Percentiles rank a stretch among this genome's conserved stretches.
These are phyloP conservation scores for Podospora fimiseda DNA, from an alignment of 495 filamentous ascomycete genomes.

Conservation along the genomic window DNA sequence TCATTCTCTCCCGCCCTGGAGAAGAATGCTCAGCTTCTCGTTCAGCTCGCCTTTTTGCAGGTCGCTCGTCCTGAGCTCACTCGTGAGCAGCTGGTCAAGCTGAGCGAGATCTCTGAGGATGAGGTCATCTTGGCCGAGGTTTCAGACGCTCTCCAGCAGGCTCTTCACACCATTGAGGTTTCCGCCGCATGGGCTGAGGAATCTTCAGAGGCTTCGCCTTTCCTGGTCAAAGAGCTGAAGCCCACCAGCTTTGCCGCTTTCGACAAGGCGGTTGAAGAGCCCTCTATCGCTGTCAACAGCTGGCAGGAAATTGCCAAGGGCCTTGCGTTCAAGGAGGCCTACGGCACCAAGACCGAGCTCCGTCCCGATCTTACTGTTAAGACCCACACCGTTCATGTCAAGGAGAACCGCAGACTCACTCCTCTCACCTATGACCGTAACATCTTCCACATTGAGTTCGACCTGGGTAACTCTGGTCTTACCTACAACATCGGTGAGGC, in stretches of 20 bases:
- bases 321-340: constrained; percentile 91
- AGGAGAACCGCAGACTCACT: constrained; percentile 91
- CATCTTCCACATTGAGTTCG: constrained; percentile 99
- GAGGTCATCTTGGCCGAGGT: constrained; percentile 52
- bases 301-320: constrained; percentile 82
- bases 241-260: constrained; percentile 77
- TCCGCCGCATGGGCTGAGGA: constrained; percentile 72
- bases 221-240: constrained; percentile 56
- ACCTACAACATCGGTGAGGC: constrained; percentile 97
- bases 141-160: constrained; percentile 59
- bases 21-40: constrained; percentile 56
- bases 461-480: constrained; percentile 81
- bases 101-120: constrained; percentile 25
- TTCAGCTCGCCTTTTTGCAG: constrained; percentile 76
- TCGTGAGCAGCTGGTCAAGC: constrained; percentile 36
- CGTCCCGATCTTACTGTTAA: constrained; percentile 81
- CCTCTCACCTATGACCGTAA: constrained; percentile 88
- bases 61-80: constrained; percentile 59
- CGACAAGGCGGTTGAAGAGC: constrained; percentile 67
- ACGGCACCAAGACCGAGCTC: constrained; percentile 61
- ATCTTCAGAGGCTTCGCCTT: constrained; percentile 46
- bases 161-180: constrained; percentile 63
- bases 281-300: constrained; percentile 56
- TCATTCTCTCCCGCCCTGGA: constrained; percentile 56
- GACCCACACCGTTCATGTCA: constrained; percentile 81